Percentiles rank a stretch among this genome's conserved stretches.
phyloP scores from a whole-genome alignment of 345 rosid genomes.

The Dimocarpus longan region DNA sequence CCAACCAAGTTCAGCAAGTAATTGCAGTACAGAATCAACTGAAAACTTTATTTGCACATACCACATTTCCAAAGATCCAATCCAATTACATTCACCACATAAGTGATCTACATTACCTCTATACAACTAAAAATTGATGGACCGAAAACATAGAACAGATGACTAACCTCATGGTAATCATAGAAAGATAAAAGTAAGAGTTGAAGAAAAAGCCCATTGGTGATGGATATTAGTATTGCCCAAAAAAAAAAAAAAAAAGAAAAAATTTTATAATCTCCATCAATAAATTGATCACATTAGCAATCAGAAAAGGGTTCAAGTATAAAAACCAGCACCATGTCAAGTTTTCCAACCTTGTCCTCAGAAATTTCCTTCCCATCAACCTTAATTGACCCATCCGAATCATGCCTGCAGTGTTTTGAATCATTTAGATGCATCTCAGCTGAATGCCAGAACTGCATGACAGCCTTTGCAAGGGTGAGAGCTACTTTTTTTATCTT shows the following conservation, averaged over 20 bases:
- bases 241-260: not conserved
- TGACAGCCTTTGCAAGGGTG: slow-evolving; percentile 73
- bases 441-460: slow-evolving; percentile 85
- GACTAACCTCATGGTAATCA: not conserved
- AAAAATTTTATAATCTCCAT: slow-evolving; percentile 4
- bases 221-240: no score
- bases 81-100: not conserved
- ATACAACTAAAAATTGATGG: not conserved
- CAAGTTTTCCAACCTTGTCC: slow-evolving; percentile 40
- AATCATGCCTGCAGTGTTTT: slow-evolving; percentile 30
- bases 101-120: not conserved
- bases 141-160: not conserved
- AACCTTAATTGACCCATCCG: slow-evolving; percentile 24
- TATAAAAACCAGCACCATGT: slow-evolving; percentile 35
- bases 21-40: not conserved
- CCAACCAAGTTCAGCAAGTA: slow-evolving; percentile 2
- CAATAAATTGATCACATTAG: not conserved
- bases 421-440: slow-evolving; percentile 47
- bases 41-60: not conserved
- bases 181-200: not conserved
- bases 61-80: not conserved
- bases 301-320: slow-evolving; percentile 9
- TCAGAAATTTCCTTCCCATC: slow-evolving; percentile 34
- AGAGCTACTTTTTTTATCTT: slow-evolving; percentile 68
- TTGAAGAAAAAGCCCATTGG: slow-evolving; percentile 10